phyloP scores from a whole-genome alignment of 1,284 basidiomycete genomes.

The Gymnopus androsaceus region DNA sequence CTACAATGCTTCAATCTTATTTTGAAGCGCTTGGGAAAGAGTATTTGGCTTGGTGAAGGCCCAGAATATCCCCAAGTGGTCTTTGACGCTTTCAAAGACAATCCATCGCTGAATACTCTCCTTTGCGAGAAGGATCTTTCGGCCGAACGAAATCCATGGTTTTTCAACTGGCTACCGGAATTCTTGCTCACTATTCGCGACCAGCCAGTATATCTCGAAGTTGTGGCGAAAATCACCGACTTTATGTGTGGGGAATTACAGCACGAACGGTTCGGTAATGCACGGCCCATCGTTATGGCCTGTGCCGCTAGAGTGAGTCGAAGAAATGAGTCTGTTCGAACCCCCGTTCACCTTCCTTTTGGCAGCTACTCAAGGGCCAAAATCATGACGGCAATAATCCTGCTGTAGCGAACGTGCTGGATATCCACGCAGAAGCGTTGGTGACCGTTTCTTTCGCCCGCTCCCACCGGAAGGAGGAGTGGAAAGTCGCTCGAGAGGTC shows the following conservation, averaged over 20 bases:
- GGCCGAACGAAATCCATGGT: conserved; percentile 42
- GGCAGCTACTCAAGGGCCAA: conserved; percentile 36
- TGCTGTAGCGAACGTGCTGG: conserved; percentile 40
- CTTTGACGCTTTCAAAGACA: conserved; percentile 83
- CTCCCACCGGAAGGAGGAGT: conserved; percentile 44
- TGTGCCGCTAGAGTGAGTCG: conserved; percentile 63
- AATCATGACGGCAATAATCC: conserved; percentile 25
- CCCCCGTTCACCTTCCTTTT: conserved; percentile 19
- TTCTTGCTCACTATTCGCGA: conserved; percentile 58
- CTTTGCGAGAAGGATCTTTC: conserved; percentile 41
- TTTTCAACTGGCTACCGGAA: conserved; percentile 57
- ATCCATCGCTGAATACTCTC: conserved; percentile 57
- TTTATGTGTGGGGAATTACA: conserved; percentile 79
- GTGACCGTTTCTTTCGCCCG: conserved; percentile 62
- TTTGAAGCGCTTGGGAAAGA: conserved; percentile 50
- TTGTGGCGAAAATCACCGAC: conserved; percentile 69
- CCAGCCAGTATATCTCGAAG: conserved; percentile 56
- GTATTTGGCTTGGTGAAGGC: conserved; percentile 69
- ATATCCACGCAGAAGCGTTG: conserved; percentile 60
- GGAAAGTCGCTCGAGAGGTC: conserved; percentile 49
- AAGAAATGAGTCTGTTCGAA: conserved; percentile 4
- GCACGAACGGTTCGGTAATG: conserved; percentile 64
- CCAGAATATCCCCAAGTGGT: conserved; percentile 72
- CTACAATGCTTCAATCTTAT: conserved; percentile 60
- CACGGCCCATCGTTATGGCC: conserved; percentile 60